Evolutionary conservation across 1,284 basidiomycete genomes (phyloP).

Genomic region (Hortiboletus rubellus): DNA sequence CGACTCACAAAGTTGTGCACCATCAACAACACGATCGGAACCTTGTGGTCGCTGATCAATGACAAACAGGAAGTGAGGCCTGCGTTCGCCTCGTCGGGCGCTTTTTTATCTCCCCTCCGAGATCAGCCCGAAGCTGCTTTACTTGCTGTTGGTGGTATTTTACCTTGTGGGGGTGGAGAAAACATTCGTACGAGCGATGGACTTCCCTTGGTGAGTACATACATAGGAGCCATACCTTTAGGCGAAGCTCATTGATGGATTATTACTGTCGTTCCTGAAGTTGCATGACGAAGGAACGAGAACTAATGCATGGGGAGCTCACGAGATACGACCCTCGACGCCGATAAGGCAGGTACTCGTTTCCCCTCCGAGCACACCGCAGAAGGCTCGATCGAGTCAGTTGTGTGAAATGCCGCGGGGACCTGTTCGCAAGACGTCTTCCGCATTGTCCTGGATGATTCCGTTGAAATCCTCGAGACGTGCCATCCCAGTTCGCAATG

Average conservation of each 20-base stretch:
- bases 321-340: conserved; percentile 17
- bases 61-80: conserved; percentile 11
- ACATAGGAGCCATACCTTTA: not conserved
- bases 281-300: not conserved
- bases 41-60: conserved; percentile 17
- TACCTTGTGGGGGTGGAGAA: conserved; percentile 21
- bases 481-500: conserved; percentile 5
- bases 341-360: conserved; percentile 24
- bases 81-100: conserved; percentile 44
- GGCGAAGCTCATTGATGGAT: conserved; percentile 5
- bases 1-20: not conserved
- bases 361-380: conserved; percentile 27
- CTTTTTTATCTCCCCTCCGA: conserved; percentile 50
- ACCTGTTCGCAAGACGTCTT: conserved; percentile 20
- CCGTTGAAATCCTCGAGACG: conserved; percentile 18
- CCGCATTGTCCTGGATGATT: conserved; percentile 31
- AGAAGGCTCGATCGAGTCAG: conserved; percentile 25
- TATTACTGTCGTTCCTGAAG: conserved; percentile 15
- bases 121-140: conserved; percentile 8
- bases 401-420: not conserved
- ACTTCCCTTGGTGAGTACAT: conserved; percentile 22
- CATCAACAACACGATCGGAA: conserved; percentile 1
- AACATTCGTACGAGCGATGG: conserved; percentile 6
- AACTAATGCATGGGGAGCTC: not conserved
- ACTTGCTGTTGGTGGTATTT: conserved; percentile 1